Percentiles rank a stretch among this genome's conserved stretches.
Evolutionary conservation across 108 stramenopile species (phyloP).

Genomic region (Cyclotella sp.): DNA sequence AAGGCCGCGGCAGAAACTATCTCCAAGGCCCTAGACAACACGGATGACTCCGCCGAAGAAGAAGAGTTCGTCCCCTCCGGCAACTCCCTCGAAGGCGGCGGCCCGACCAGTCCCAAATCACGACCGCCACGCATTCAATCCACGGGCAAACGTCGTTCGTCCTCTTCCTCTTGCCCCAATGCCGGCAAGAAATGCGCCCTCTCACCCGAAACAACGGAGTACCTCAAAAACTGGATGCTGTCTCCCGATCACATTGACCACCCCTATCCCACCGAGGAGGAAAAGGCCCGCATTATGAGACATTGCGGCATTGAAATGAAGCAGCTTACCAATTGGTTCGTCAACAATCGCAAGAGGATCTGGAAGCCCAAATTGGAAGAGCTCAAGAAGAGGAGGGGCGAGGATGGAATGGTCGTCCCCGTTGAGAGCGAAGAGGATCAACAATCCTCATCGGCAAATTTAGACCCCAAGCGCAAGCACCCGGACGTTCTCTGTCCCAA

Average conservation of each 20-base stretch:
- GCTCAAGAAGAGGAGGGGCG: constrained; percentile 20
- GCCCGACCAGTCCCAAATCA: background rate
- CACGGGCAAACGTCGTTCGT: background rate
- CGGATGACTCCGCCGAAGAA: background rate
- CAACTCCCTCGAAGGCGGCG: background rate
- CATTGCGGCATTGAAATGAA: constrained; percentile 56
- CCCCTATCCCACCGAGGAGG: constrained; percentile 63
- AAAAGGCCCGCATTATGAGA: constrained; percentile 49
- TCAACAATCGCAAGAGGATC: constrained; percentile 59
- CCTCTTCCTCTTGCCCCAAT: background rate
- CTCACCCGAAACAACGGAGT: constrained; percentile 46
- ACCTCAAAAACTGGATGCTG: constrained; percentile 60
- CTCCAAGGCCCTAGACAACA: constrained; percentile 5
- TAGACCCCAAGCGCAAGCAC: background rate
- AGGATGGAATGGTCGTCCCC: background rate
- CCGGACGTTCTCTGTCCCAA: background rate
- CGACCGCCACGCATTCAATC: background rate
- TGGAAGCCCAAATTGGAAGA: constrained; percentile 61
- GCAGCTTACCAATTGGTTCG: constrained; percentile 66
- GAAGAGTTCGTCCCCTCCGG: constrained; percentile 10
- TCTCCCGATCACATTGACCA: constrained; percentile 55
- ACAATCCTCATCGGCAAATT: background rate
- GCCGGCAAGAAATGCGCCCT: constrained; percentile 47
- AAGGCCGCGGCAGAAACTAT: constrained; percentile 30
- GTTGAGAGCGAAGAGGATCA: background rate